phyloP scores from a whole-genome alignment of 495 filamentous ascomycete genomes.

The Podospora didyma region DNA sequence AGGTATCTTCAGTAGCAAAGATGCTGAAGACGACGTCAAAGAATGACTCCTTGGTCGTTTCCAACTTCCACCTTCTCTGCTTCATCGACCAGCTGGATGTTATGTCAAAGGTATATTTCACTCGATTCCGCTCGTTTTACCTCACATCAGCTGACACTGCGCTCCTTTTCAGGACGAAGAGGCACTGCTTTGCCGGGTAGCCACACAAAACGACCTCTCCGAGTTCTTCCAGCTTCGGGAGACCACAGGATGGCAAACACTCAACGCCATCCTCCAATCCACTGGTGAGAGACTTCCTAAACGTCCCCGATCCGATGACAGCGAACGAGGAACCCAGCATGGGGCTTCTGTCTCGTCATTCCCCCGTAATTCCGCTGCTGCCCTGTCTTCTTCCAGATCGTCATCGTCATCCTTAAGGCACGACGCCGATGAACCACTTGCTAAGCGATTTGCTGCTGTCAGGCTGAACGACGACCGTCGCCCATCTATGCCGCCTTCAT shows the following conservation, averaged over 20 bases:
- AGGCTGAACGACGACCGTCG: slow-evolving; percentile 62
- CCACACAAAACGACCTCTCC: slow-evolving; percentile 68
- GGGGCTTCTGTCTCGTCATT: slow-evolving; percentile 8
- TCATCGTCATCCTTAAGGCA: slow-evolving; percentile 5
- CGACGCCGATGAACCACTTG: slow-evolving; percentile 66
- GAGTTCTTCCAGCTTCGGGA: slow-evolving; percentile 78
- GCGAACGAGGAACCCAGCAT: slow-evolving; percentile 30
- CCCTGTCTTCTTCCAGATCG: neutral
- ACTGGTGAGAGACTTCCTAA: slow-evolving; percentile 94
- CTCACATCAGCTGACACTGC: neutral
- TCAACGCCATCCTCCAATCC: slow-evolving; percentile 87
- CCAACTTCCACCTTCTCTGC: slow-evolving; percentile 89
- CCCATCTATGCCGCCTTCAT: neutral
- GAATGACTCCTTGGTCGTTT: slow-evolving; percentile 63
- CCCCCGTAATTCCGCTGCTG: slow-evolving; percentile 24
- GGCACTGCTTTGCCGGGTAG: slow-evolving; percentile 77
- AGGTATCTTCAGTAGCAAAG: slow-evolving; percentile 44
- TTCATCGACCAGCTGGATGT: slow-evolving; percentile 79
- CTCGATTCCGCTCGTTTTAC: neutral
- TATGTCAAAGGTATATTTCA: slow-evolving; percentile 63
- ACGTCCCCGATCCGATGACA: slow-evolving; percentile 57
- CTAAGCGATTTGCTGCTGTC: slow-evolving; percentile 98
- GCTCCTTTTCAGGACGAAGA: slow-evolving; percentile 70
- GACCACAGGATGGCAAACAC: slow-evolving; percentile 85
- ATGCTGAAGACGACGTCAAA: slow-evolving; percentile 41